Conservation (phyloP, 495 filamentous ascomycete genomes). For the Lineolata rhizophorae region DNA sequence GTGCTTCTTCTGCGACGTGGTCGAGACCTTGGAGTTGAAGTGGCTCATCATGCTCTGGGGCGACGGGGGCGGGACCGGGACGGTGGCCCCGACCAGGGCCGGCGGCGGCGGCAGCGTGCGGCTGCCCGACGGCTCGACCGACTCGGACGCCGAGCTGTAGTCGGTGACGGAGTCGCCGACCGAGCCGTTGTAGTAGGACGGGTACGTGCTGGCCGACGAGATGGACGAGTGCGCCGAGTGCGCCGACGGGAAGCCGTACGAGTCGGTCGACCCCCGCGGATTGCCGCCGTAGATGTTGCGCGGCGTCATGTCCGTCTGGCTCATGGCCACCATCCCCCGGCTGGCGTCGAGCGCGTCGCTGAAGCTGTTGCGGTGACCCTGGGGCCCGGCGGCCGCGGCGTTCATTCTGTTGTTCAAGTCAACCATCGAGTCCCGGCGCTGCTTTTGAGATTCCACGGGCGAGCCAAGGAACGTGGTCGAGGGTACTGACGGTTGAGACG, state of each 20-base stretch:
- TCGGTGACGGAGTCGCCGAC: conserved; percentile 76
- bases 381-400: conserved; percentile 25
- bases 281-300: conserved; percentile 64
- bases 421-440: conserved; percentile 34
- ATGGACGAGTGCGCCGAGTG: conserved; percentile 93
- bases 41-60: conserved; percentile 97
- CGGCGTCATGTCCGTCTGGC: conserved; percentile 61
- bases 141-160: conserved; percentile 77
- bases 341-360: conserved; percentile 74
- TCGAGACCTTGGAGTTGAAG: conserved; percentile 92
- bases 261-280: conserved; percentile 55
- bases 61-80: conserved; percentile 48
- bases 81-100: conserved; percentile 38
- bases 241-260: conserved; percentile 77
- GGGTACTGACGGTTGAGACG: conserved; percentile 75
- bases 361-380: conserved; percentile 42
- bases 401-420: conserved; percentile 38
- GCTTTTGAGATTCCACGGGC: conserved; percentile 21
- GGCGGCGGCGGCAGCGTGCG: conserved; percentile 66
- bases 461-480: conserved; percentile 26
- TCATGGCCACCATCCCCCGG: conserved; percentile 84
- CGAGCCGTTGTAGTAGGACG: conserved; percentile 45
- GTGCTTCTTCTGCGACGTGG: conserved; percentile 97
- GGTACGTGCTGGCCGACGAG: conserved; percentile 52
- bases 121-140: conserved; percentile 61